Base-by-base conservation (phyloP, 345 rosid species). In the Populus ilicifolia region DNA sequence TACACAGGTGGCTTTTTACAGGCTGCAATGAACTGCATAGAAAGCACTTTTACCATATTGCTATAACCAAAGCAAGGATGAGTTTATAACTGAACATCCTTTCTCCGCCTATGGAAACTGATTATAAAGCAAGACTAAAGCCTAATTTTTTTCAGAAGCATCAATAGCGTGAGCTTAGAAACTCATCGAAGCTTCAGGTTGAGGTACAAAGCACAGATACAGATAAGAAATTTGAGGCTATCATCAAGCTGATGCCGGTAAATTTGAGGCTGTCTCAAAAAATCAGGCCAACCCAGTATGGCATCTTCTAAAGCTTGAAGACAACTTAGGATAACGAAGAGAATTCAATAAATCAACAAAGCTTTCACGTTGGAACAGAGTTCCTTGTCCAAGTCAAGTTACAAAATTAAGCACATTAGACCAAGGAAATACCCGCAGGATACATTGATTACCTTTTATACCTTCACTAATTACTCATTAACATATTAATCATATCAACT, bases 1-100 rank as follows among this genome's bases (percentile, higher is more conserved):
- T 96, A 96, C 39, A 93, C 97, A 0, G 99, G 99, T 0, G 98
- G 99, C 89, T 89, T 96, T 85, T 88, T 88, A 78, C 99, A 92
- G n/a, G 99, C 97, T 67, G 99, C 98, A 69, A 96, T 96, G 83
- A 96, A 96, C 99, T 96, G 92, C 71, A 69, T 76, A 80, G 69
- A 71, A 67, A 70, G 33, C 30, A 72, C 63, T 71, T 75, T 67
- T 43, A 79, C 73, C 68, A 73, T 74, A 78, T 67, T 78, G 67
- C 54, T 23, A 48, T 65, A 65, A 8, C n/a, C 1, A 70, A 52
- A 62, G 7, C 61, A 8, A 44, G 16, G 35, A 21, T 17, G 27
- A 21, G 17, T 68, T 43, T 44, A 44, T 25, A 43, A 66, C 29
- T 39, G 52, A 20, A 43, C 33, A n/a, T 38, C 33, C n/a, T 30